Percentiles rank a stretch among this genome's conserved stretches.
Evolutionary conservation across 768 basidiomycete genomes (phyloP).

Genomic region (Russula earlei): DNA sequence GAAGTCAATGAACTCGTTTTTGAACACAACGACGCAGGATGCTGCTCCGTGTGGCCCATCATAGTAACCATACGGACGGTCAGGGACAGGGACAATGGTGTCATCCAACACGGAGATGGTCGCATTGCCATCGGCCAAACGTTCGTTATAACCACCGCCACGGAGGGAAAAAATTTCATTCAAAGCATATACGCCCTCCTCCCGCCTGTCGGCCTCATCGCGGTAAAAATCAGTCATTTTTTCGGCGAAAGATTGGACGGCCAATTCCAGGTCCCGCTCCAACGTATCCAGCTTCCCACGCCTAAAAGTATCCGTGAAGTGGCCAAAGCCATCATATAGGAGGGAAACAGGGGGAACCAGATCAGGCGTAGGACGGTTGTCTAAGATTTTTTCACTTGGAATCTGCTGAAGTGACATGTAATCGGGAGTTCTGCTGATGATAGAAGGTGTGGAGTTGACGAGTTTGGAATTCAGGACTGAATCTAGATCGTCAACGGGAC

Average conservation of each 20-base stretch:
- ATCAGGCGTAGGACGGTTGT: background rate
- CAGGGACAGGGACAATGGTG: background rate
- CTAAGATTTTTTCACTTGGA: background rate
- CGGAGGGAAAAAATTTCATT: background rate
- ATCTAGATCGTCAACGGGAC: background rate
- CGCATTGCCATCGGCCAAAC: too few relatives aligned
- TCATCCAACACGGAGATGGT: too few relatives aligned
- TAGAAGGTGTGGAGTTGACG: background rate
- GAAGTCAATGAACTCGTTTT: background rate
- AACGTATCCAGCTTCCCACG: background rate
- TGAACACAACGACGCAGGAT: background rate
- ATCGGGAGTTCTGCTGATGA: background rate
- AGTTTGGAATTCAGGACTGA: background rate
- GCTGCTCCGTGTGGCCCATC: background rate
- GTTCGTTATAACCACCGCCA: background rate
- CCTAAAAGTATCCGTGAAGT: background rate
- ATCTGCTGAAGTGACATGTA: background rate
- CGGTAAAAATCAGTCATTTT: background rate
- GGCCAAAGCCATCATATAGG: background rate
- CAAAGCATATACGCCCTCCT: background rate
- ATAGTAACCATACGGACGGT: background rate
- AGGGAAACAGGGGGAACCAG: background rate
- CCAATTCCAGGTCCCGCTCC: background rate
- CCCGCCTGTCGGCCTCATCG: background rate
- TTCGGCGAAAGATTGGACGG: background rate